Base-by-base conservation (phyloP, 2,329 filamentous ascomycete species). In the Trichophyton equinum region DNA sequence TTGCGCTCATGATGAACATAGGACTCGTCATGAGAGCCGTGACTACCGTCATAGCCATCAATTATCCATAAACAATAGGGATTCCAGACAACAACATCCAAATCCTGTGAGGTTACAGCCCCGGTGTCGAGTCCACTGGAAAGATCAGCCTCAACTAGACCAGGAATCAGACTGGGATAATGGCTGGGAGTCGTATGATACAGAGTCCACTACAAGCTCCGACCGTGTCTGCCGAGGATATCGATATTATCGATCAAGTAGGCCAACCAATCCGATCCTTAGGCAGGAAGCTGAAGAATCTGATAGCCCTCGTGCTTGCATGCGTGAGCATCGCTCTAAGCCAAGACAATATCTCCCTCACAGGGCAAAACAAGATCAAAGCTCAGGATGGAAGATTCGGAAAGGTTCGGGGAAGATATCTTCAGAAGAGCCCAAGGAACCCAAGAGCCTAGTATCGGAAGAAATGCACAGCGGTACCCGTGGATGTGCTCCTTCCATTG, bases 401-500 rank as follows among this genome's bases (percentile, higher is more conserved):
- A 25, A 25, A 30, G 18, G 9, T 8, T 11, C 11, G 1, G 55
- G 20, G 7, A 44, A 30, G 5, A 7, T 36, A 22, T 6, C 59
- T 33, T 15, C 59, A 18, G 47, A 38, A 5, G 30, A 40, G 42
- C 11, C 20, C 42, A 61, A 36, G 3, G 1, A 4, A 3, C 15
- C 25, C 13, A 9, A 27, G 6, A 44, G 18, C 7, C 11, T 42
- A 11, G 8, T 18, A 13, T 18, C 4, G 8, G 27, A 55, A 55
- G 51, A 55, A 18, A 5, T n/a, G 11, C 51, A 55, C 18, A 55
- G 30, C n/a, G 51, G 51, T 18, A 36, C 33, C 51, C 55, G 25
- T 25, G 55, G 57, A 47, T 59, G 62, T 8, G 60, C 59, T 18
- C 64, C 63, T 25, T 61, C 64, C 4, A 64, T 66, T 40, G 55